Evolutionary conservation across 2,329 filamentous ascomycete species (phyloP).

Genomic region (Beauveria caledonica): DNA sequence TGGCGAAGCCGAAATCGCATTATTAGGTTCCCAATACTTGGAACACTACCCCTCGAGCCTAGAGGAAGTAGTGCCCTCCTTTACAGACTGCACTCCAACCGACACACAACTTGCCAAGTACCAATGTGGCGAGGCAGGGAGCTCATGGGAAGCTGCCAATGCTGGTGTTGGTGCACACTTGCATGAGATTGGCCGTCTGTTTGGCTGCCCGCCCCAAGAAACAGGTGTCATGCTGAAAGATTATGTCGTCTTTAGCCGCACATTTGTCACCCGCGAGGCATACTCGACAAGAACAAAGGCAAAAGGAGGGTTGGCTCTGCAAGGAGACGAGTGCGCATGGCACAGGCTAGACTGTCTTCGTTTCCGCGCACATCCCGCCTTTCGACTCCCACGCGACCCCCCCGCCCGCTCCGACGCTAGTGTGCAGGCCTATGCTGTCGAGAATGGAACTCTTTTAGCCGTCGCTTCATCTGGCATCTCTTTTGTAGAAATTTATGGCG

Average conservation of each 20-base stretch:
- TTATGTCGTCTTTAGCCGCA: constrained; percentile 75
- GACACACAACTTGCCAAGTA: constrained; percentile 75
- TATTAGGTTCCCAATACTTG: constrained; percentile 87
- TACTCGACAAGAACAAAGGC: constrained; percentile 82
- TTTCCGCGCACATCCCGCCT: constrained; percentile 85
- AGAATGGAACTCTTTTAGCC: constrained; percentile 65
- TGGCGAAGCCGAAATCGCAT: constrained; percentile 70
- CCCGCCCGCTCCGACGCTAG: constrained; percentile 59
- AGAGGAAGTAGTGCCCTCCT: constrained; percentile 83
- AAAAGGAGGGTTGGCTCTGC: constrained; percentile 66
- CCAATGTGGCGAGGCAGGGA: constrained; percentile 78
- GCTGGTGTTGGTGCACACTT: constrained; percentile 89
- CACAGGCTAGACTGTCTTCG: constrained; percentile 82
- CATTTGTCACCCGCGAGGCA: constrained; percentile 72
- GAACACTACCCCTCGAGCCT: constrained; percentile 85
- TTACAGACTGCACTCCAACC: constrained; percentile 83
- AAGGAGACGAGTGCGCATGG: constrained; percentile 82
- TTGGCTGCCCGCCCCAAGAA: constrained; percentile 85
- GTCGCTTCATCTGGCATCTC: constrained; percentile 76
- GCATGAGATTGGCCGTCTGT: constrained; percentile 82
- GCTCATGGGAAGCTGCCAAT: constrained; percentile 91
- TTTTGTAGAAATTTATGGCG: constrained; percentile 73
- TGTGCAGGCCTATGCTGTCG: constrained; percentile 79
- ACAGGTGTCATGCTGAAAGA: constrained; percentile 88
- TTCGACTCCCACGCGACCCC: constrained; percentile 71